Percentiles rank a stretch among this genome's conserved stretches.
Conservation (phyloP, 306 rosid species). For the Sphenostylis stenocarpa region DNA sequence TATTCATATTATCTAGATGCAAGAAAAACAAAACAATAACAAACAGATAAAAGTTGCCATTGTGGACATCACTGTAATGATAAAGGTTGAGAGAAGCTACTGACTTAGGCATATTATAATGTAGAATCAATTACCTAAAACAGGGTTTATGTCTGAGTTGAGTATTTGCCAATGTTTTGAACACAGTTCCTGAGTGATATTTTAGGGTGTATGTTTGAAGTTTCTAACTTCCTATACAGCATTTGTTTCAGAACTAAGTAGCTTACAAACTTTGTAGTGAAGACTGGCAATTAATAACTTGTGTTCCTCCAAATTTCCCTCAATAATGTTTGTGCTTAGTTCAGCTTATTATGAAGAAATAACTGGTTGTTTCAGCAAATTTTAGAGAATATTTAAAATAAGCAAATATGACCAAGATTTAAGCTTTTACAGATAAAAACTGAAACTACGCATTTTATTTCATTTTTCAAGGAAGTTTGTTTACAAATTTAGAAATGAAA, state of each 20-base stretch:
- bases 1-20: neutral
- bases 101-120: neutral
- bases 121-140: neutral
- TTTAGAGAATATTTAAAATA: neutral
- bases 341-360: neutral
- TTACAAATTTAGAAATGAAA: neutral
- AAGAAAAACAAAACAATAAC: neutral
- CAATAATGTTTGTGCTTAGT: neutral
- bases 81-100: neutral
- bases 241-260: neutral
- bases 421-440: neutral
- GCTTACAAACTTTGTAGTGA: neutral
- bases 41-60: neutral
- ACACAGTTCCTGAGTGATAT: too few species aligned
- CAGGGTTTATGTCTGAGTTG: neutral
- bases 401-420: neutral
- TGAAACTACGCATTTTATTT: neutral
- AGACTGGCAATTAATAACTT: neutral
- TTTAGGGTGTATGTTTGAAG: neutral
- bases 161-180: neutral
- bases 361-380: too few species aligned
- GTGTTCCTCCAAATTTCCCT: neutral
- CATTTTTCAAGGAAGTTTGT: neutral
- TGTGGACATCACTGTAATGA: neutral
- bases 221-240: neutral